Evolutionary conservation across 805 yeast species (phyloP).

Genomic region (Metschnikowia noctiluminum): DNA sequence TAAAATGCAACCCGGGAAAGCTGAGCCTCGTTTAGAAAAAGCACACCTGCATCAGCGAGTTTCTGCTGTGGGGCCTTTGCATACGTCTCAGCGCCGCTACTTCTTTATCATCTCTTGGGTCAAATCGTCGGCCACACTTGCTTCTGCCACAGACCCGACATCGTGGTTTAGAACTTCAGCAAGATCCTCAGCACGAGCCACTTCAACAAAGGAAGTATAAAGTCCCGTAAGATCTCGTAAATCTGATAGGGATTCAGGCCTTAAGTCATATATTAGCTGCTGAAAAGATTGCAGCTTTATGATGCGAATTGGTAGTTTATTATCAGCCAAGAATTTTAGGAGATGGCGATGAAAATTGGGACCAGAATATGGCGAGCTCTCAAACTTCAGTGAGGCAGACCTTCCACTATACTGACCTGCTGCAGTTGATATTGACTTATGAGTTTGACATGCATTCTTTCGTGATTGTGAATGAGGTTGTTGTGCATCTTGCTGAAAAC

Average conservation of each 20-base stretch:
- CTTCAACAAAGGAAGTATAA: constrained; percentile 45
- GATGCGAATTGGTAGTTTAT: constrained; percentile 45
- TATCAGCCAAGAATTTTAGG: constrained; percentile 49
- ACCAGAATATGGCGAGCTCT: constrained; percentile 42
- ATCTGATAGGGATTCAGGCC: constrained; percentile 46
- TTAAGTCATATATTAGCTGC: constrained; percentile 48
- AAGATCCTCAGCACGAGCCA: constrained; percentile 27
- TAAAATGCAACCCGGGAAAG: no score
- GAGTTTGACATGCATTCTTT: background rate
- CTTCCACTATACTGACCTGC: constrained; percentile 8
- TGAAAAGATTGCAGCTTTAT: constrained; percentile 51
- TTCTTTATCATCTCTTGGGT: constrained; percentile 16
- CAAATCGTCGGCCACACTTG: constrained; percentile 23
- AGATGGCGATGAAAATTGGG: constrained; percentile 50
- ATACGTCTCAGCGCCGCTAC: background rate
- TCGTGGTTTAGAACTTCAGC: constrained; percentile 4
- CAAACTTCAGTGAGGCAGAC: constrained; percentile 17
- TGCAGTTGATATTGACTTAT: background rate
- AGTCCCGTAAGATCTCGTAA: constrained; percentile 44
- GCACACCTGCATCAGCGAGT: no score
- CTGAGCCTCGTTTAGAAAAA: no score
- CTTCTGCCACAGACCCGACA: constrained; percentile 21
- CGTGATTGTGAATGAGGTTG: constrained; percentile 3
- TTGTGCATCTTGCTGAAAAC: background rate
- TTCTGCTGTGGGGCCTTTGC: no score